These are phyloP conservation scores for Apocynum venetum DNA, from an alignment of 257 asterid species.

Conservation along the genomic window DNA sequence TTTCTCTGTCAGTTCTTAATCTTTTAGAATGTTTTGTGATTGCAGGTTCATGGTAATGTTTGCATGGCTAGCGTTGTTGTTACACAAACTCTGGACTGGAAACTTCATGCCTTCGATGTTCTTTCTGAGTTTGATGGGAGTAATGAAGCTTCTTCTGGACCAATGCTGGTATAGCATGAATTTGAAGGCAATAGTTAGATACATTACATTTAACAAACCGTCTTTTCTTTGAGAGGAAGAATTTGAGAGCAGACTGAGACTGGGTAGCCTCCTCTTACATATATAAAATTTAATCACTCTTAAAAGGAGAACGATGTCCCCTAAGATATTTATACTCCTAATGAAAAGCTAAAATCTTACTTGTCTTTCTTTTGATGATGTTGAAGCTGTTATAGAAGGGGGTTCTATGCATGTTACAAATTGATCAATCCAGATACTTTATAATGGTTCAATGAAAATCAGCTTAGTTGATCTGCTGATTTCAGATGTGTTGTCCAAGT, in stretches of 20 bases:
- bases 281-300: not conserved
- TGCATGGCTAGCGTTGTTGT: conserved; percentile 97
- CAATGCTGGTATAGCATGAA: conserved; percentile 75
- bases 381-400: not conserved
- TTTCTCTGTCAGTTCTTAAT: not conserved
- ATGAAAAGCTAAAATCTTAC: not conserved
- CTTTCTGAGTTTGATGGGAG: conserved; percentile 93
- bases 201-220: not conserved
- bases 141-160: conserved; percentile 73
- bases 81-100: conserved; percentile 97
- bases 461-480: not conserved
- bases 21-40: not conserved
- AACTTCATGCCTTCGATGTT: conserved; percentile 93
- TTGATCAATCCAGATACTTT: not conserved
- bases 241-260: not conserved
- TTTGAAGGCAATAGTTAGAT: conserved; percentile 14
- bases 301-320: not conserved
- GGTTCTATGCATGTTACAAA: not conserved
- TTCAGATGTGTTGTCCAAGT: not conserved
- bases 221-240: not conserved
- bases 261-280: not conserved
- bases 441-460: not conserved
- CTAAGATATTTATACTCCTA: not conserved
- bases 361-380: not conserved
- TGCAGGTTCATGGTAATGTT: conserved; percentile 98